phyloP scores from a whole-genome alignment of 805 yeast species.

The Monosporozyma solicola region DNA sequence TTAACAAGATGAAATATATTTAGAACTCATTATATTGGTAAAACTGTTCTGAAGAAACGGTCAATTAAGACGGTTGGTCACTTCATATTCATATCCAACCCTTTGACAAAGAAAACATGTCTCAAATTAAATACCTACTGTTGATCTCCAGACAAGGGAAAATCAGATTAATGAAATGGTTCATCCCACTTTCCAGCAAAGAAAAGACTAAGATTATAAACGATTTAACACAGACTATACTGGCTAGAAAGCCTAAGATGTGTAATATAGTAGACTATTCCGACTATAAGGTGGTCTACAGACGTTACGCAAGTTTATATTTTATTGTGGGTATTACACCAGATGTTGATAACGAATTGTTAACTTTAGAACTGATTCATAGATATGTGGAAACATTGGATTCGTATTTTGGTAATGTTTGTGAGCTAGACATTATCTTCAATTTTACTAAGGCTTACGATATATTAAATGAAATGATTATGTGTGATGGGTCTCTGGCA shows the following conservation, averaged over 20 bases:
- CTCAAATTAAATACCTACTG: constrained; percentile 59
- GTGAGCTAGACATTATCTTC: constrained; percentile 93
- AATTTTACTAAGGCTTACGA: constrained; percentile 91
- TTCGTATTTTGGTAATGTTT: constrained; percentile 87
- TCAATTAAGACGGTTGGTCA: neutral
- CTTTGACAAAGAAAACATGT: constrained; percentile 13
- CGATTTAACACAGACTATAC: constrained; percentile 78
- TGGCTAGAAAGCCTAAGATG: constrained; percentile 86
- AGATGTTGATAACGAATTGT: constrained; percentile 62
- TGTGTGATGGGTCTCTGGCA: constrained; percentile 74
- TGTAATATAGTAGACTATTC: constrained; percentile 86
- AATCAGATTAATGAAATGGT: constrained; percentile 91
- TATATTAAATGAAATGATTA: constrained; percentile 77
- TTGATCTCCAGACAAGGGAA: constrained; percentile 92
- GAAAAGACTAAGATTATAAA: constrained; percentile 77
- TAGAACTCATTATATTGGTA: neutral
- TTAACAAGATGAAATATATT: neutral
- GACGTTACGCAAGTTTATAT: constrained; percentile 88
- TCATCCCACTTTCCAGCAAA: constrained; percentile 68
- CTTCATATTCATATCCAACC: neutral
- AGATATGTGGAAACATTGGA: constrained; percentile 96
- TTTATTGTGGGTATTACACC: constrained; percentile 68
- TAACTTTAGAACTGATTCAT: constrained; percentile 80
- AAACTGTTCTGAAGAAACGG: neutral
- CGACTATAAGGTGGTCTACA: constrained; percentile 68